phyloP scores from a whole-genome alignment of 176 grass and related monocot genomes.

The Oryza rufipogon region DNA sequence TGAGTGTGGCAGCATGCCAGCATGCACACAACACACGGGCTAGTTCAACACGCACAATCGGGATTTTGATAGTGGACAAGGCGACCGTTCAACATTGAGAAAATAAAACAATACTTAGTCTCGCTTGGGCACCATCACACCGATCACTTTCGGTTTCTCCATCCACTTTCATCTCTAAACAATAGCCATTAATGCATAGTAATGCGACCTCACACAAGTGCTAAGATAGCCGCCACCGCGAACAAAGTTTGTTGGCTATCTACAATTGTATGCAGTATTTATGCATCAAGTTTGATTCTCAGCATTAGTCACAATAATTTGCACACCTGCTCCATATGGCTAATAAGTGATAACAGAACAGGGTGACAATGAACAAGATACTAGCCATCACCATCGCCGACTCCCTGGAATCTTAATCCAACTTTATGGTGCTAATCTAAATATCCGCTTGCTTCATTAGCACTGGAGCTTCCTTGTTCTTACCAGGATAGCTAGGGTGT shows the following conservation, averaged over 20 bases:
- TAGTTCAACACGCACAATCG: neutral
- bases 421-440: neutral
- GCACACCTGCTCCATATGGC: slow-evolving; percentile 18
- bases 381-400: slow-evolving; percentile 14
- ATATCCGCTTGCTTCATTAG: neutral
- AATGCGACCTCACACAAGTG: neutral
- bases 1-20: too few relatives aligned
- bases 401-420: slow-evolving; percentile 15
- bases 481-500: neutral
- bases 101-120: neutral
- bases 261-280: neutral
- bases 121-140: neutral
- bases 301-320: slow-evolving; percentile 36
- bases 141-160: neutral
- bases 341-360: slow-evolving; percentile 6
- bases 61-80: neutral
- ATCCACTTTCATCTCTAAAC: neutral
- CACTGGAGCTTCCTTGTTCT: neutral
- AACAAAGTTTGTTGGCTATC: neutral
- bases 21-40: neutral
- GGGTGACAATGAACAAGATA: slow-evolving; percentile 40
- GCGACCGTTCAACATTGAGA: neutral
- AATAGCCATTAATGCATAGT: neutral
- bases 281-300: neutral
- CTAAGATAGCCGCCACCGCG: neutral